Base-by-base conservation (phyloP, 352 stramenopile genomes). In the Pythium aphanidermatum region DNA sequence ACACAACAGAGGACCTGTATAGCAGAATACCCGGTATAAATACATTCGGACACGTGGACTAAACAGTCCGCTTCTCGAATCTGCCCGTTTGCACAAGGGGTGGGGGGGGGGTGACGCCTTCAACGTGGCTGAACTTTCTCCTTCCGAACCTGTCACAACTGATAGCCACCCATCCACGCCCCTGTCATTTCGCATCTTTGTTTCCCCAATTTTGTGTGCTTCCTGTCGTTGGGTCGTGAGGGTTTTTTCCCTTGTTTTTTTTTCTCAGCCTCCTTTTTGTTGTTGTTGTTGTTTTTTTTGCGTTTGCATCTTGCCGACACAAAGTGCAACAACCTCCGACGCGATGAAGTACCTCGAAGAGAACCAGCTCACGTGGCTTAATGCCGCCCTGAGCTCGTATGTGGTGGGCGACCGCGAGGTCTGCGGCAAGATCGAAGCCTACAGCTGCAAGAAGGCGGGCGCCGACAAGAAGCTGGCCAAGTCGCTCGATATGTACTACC, bases 291-390 rank as follows among this genome's bases (percentile, higher is more conserved):
- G n/a, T n/a, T n/a, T n/a, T n/a, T n/a, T n/a, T n/a, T n/a, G n/a
- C n/a, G n/a, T n/a, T n/a, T n/a, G n/a, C n/a, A n/a, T 34, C 21
- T 10, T 24, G 35, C 21, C 41, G 35, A 35, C 30, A 33, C 26
- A 47, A 60, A 60, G 24, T 45, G 41, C 40, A 58, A 58, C 50
- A 51, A 35, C 25, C 32, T 25, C 20, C 10, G n/a, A 35, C 37
- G 35, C 11, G 3, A 97, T 97, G 87, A 97, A 97, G 74, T 96
- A 95, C 68, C 70, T 97, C 13, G 87, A 96, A 55, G 87, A 96
- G 52, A 83, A 83, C 44, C 70, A 85, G 41, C 71, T 97, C 28
- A 83, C 81, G 29, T 93, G 84, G 75, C 70, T 95, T 41, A 96
- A 95, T 64, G 87, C 86, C 11, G 86, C 95, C 34, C 58, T 97